Evolutionary conservation across 2,329 filamentous ascomycete species (phyloP).

Genomic region (Neoarthrinium moseri): DNA sequence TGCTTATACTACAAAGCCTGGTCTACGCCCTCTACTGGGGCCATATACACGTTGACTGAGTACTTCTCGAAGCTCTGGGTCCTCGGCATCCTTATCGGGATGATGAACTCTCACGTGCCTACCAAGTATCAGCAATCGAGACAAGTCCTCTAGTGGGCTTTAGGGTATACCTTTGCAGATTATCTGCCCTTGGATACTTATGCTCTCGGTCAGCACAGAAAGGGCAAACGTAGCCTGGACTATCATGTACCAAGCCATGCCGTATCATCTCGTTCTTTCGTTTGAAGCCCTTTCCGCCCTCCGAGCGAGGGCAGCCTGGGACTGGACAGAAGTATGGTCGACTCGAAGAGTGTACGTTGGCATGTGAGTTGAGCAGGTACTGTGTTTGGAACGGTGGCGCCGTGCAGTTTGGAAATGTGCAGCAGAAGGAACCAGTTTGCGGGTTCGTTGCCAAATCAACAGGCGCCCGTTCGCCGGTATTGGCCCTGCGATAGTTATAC

Average conservation of each 20-base stretch:
- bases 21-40: neutral
- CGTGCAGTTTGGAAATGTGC: constrained; percentile 61
- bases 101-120: neutral
- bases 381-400: constrained; percentile 75
- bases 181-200: constrained; percentile 92
- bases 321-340: constrained; percentile 66
- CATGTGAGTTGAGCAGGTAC: constrained; percentile 76
- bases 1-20: neutral
- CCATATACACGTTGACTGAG: neutral
- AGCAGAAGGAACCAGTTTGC: constrained; percentile 53
- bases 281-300: constrained; percentile 67
- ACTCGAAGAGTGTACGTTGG: constrained; percentile 65
- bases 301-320: constrained; percentile 58
- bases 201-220: constrained; percentile 94
- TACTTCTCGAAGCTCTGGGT: neutral
- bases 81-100: neutral
- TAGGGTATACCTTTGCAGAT: constrained; percentile 86
- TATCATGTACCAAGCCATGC: constrained; percentile 85
- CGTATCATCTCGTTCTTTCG: constrained; percentile 73
- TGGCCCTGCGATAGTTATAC: no score
- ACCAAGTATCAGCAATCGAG: neutral
- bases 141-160: neutral
- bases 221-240: constrained; percentile 91
- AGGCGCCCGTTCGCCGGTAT: neutral
- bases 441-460: constrained; percentile 58